Evolutionary conservation across 768 basidiomycete species (phyloP), one percentile per base, ranked within the genome.

Genomic region (Heimioporus sp.): DNA sequence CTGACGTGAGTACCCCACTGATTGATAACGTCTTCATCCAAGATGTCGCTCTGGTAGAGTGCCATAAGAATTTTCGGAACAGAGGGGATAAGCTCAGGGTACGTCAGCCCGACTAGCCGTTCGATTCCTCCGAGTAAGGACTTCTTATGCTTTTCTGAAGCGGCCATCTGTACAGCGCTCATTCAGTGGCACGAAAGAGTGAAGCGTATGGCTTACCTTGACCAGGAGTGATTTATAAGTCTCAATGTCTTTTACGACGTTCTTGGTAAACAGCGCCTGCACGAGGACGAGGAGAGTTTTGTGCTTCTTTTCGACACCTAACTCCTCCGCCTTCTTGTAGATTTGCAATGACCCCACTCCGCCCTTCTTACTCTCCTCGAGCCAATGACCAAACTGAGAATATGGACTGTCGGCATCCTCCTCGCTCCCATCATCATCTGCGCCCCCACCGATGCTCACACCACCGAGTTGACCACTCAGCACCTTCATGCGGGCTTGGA

Each of bases 1-100:
- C 87, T 91, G 66, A 94, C 92, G 61, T 96, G 94, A 5, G 92
- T 96, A 10, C 94, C 94, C 96, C 94, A 98, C 56, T 94, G 85
- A 10, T 78, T 83, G 45, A 95, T 76, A 7, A 96, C 79, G 21
- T 92, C 92, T 68, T 99, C 97, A 8, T 98, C 94, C 47, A 99
- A 73, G 16, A 98, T 76, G 60, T 98, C 97, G 37, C 76, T 80
- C 69, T 98, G 94, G 69, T 98, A 99, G 61, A 97, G 81, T 12
- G 72, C 82, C 95, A 98, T 98, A 54, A 99, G 78, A 58, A 97
- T 84, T 70, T 96, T 96, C 16, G 95, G 93, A 11, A 97, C 82
- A 5, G 76, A 62, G 4, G 84, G 70, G 45, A 90, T 71, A 37
- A 92, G 76, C 15, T 88, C 85, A 8, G 90, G 88, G 58, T 91